These are phyloP conservation scores for Microbotryum saponariae DNA, from an alignment of 1,284 basidiomycete species.

Conservation along the genomic window DNA sequence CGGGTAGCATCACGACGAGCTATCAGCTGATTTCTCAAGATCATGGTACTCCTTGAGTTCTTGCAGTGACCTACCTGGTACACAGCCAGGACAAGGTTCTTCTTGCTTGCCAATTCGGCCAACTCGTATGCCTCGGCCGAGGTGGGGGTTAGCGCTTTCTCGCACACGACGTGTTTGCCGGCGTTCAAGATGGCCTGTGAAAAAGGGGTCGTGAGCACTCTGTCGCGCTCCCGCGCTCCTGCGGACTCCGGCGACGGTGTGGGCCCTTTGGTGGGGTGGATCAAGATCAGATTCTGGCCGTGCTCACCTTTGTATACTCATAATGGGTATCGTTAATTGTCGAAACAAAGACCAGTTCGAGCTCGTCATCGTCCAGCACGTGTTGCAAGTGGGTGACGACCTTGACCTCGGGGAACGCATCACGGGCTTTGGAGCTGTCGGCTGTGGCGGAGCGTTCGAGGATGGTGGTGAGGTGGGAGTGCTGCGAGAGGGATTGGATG, in stretches of 20 bases:
- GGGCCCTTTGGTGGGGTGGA: too few species aligned
- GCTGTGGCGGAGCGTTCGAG: conserved; percentile 38
- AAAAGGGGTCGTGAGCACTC: background rate
- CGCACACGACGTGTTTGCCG: conserved; percentile 70
- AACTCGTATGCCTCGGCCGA: conserved; percentile 60
- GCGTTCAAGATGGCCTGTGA: conserved; percentile 53
- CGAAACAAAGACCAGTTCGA: conserved; percentile 54
- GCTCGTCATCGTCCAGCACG: conserved; percentile 37
- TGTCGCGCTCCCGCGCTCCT: too few species aligned
- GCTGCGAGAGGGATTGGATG: conserved; percentile 61
- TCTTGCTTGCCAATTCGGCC: conserved; percentile 56
- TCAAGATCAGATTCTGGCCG: conserved; percentile 36
- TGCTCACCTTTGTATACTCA: conserved; percentile 44
- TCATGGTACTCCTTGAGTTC: background rate
- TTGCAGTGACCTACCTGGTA: conserved; percentile 18
- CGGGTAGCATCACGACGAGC: background rate
- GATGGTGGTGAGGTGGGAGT: conserved; percentile 64
- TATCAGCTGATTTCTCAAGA: background rate
- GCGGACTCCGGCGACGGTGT: conserved; percentile 37
- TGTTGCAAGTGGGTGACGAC: conserved; percentile 27
- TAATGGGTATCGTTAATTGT: conserved; percentile 78
- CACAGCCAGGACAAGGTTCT: conserved; percentile 55
- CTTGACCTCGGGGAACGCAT: conserved; percentile 21
- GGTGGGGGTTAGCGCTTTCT: conserved; percentile 72
- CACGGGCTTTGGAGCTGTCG: conserved; percentile 26